phyloP scores from a whole-genome alignment of 2,329 filamentous ascomycete genomes.

The Pestalotiopsis sp. region DNA sequence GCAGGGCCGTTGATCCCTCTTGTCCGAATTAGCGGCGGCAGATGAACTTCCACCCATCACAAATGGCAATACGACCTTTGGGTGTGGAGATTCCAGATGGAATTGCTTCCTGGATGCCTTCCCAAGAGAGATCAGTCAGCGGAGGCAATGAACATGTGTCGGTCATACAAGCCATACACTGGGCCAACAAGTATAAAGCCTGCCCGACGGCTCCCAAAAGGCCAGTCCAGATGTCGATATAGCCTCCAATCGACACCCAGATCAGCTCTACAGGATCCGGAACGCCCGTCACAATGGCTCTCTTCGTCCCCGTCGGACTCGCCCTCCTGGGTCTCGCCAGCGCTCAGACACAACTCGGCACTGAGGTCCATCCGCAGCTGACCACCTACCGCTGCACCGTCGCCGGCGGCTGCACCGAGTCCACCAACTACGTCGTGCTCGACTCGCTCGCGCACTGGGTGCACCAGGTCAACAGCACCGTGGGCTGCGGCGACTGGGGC shows the following conservation, averaged over 20 bases:
- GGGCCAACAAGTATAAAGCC: not conserved
- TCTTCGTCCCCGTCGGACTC: slow-evolving; percentile 25
- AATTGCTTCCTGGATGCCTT: not conserved
- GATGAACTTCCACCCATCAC: slow-evolving; percentile 21
- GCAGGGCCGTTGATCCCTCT: slow-evolving; percentile 7
- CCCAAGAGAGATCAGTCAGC: slow-evolving; percentile 18
- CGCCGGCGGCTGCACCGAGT: slow-evolving; percentile 47
- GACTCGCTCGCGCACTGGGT: slow-evolving; percentile 48
- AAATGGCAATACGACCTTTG: slow-evolving; percentile 22
- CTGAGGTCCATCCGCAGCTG: slow-evolving; percentile 50
- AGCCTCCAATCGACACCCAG: not conserved
- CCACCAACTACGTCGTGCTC: slow-evolving; percentile 50
- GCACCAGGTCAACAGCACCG: slow-evolving; percentile 36
- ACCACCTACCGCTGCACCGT: slow-evolving; percentile 54
- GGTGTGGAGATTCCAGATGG: slow-evolving; percentile 18
- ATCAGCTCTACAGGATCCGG: not conserved
- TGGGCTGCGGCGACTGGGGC: slow-evolving; percentile 37
- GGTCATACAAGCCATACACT: not conserved
- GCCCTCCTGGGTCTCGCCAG: slow-evolving; percentile 32
- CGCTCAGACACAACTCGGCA: slow-evolving; percentile 36
- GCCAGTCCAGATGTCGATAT: not conserved
- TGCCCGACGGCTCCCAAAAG: not conserved
- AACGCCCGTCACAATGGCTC: slow-evolving; percentile 23
- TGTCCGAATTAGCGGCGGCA: slow-evolving; percentile 15
- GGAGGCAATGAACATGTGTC: not conserved